Evolutionary conservation across 2,329 filamentous ascomycete species (phyloP), one percentile per base, ranked within the genome.

Genomic region (Sordariomycetes sp.): DNA sequence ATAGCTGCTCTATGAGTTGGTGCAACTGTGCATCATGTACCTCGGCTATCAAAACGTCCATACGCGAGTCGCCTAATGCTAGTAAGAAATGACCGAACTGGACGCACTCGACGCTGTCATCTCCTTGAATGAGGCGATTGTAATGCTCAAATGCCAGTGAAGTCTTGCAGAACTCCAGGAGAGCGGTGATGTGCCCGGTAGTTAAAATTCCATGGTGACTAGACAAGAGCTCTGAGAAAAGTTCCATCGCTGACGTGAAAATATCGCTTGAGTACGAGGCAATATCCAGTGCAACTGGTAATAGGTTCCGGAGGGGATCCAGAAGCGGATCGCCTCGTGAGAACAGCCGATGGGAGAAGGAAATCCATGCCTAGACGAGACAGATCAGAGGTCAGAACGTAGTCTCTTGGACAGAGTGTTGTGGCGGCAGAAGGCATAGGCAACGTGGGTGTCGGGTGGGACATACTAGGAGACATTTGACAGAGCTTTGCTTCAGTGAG

Each of bases 1-100:
- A 81, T n/a, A 89, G 73, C 36, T 76, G 78, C 2, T 72, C 70
- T 15, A 89, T 69, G 54, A 87, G 74, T 34, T 72, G 72, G 57
- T 77, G 74, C 12, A 74, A 77, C 52, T 75, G 75, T n/a, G 72
- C 66, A 32, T 80, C 74, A 1, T 72, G 70, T 52, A 73, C 69
- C 59, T 79, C 72, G 65, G 84, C 80, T 15, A 89, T 70, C 1
- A 56, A 10, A 53, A 79, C 74, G 58, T 80, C 76, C 52, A 85
- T 76, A 59, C 77, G 84, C 10, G 83, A 80, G 64, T 88, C 84
- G 3, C 82, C 86, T 64, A 86, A 88, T 0, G 85, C 81, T 4
- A 90, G 70, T 62, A 89, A 72, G 15, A 90, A 72, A 54, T 83
- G 76, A 1, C 82, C 84, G 62, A 87, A 87, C 56, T 82, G 79